Evolutionary conservation across 2,329 filamentous ascomycete species (phyloP), one percentile per base, ranked within the genome.

Genomic region (Penicillium sp.): DNA sequence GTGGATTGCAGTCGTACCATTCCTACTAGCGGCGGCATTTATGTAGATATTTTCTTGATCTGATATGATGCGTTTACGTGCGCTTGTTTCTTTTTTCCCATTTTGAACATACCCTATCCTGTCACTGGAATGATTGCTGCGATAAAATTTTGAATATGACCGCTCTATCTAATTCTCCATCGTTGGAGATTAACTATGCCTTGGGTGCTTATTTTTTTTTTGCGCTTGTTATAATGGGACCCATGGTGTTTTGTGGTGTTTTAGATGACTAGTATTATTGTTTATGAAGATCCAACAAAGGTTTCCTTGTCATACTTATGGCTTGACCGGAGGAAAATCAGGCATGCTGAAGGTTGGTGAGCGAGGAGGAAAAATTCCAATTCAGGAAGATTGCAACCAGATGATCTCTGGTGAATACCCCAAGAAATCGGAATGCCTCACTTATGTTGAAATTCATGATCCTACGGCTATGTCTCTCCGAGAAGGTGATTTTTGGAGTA

Each of bases 1-100:
- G 13, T 38, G 68, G 57, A 58, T 73, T 24, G 64, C 62, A 3
- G 12, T 75, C 12, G 59, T 74, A 37, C 71, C 76, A 19, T 38
- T 75, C 26, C 56, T 75, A 57, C 40, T 77, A 58, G 68, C 64
- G 10, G 60, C 60, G 22, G 30, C 65, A 40, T 59, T 75, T 24
- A 22, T 55, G 53, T 55, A 55, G 53, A 55, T 24, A 12, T 22
- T 44, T 19, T 33, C 4, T 22, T 42, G 19, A 4, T 28, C 35
- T 33, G 8, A n/a, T 30, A 2, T 55, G 35, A n/a, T 44, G 37
- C 37, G 19, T 44, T n/a, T 33, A 30, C n/a, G 28, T 55, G 35
- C 53, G 24, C 35, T 37, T 55, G 24, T 15, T 33, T 13, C 19
- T 40, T 22, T 40, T 40, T 28, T 24, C 3, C 8, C 47, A n/a